Percentiles rank a stretch among this genome's conserved stretches.
phyloP scores from a whole-genome alignment of 371 early-diverging fungal genomes.

The Rhizopus arrhizus region DNA sequence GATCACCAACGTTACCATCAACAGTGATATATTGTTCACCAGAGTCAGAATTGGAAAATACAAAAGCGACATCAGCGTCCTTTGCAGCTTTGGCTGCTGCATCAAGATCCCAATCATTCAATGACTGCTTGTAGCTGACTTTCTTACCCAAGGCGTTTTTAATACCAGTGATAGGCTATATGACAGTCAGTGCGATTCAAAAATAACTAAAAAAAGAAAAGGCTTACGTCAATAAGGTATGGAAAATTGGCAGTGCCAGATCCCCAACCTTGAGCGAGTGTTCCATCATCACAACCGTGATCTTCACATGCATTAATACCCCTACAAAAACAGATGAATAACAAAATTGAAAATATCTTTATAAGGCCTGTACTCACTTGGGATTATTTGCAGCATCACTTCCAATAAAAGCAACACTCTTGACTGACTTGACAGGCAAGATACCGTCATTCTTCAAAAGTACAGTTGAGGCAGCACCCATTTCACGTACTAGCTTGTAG shows the following conservation, averaged over 20 bases:
- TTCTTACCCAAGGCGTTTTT: constrained; percentile 25
- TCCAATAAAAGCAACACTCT: constrained; percentile 51
- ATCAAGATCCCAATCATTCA: constrained; percentile 41
- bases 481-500: constrained; percentile 30
- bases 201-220: neutral
- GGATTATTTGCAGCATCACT: constrained; percentile 48
- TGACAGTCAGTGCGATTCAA: neutral
- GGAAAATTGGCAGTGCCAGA: constrained; percentile 60
- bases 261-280: constrained; percentile 64
- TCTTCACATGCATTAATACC: constrained; percentile 28
- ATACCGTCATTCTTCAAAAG: constrained; percentile 44
- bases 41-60: constrained; percentile 56
- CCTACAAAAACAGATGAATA: neutral
- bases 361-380: constrained; percentile 11
- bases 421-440: constrained; percentile 33
- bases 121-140: constrained; percentile 29
- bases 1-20: constrained; percentile 53
- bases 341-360: neutral
- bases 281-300: constrained; percentile 45
- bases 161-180: constrained; percentile 40
- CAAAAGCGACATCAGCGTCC: constrained; percentile 54
- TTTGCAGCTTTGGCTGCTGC: constrained; percentile 35
- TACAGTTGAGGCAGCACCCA: constrained; percentile 53
- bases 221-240: constrained; percentile 50
- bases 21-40: constrained; percentile 54